A percentile compares a stretch with the other conserved stretches of the same genome.
These are phyloP conservation scores for Penicillium subrubescens DNA, from an alignment of 495 filamentous ascomycete species.

Conservation along the genomic window DNA sequence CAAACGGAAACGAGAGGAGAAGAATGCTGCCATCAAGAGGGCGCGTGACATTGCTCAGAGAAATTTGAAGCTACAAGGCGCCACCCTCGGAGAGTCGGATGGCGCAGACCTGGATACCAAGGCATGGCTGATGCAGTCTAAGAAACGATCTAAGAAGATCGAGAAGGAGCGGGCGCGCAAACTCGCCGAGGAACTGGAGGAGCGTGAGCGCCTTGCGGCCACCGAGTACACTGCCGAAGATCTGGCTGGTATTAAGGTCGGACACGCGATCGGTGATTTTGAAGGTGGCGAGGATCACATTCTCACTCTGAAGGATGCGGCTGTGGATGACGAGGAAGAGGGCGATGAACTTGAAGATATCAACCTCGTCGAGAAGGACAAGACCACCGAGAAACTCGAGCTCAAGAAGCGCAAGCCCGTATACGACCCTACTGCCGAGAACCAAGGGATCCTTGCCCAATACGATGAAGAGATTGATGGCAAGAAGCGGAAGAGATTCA, in stretches of 20 bases:
- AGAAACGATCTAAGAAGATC: constrained; percentile 90
- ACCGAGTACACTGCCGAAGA: constrained; percentile 76
- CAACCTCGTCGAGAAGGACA: constrained; percentile 77
- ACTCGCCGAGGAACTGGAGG: constrained; percentile 73
- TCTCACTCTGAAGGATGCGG: constrained; percentile 86
- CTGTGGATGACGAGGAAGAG: constrained; percentile 83
- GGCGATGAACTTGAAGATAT: constrained; percentile 90
- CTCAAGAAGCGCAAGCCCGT: constrained; percentile 89
- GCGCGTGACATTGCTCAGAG: constrained; percentile 81
- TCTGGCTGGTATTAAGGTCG: constrained; percentile 87
- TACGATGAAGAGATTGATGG: constrained; percentile 96
- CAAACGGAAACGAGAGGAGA: constrained; percentile 76
- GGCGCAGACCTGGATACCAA: constrained; percentile 72
- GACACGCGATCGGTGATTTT: constrained; percentile 77
- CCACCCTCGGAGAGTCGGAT: constrained; percentile 71
- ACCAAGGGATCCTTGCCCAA: constrained; percentile 72
- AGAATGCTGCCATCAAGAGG: constrained; percentile 79
- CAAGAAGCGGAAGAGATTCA: constrained; percentile 88
- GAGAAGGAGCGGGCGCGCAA: constrained; percentile 72
- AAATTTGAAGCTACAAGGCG: constrained; percentile 72
- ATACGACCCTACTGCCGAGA: constrained; percentile 78
- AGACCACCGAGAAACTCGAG: constrained; percentile 72
- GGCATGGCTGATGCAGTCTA: constrained; percentile 80
- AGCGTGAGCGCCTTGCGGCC: constrained; percentile 54
- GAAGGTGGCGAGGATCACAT: constrained; percentile 78